Evolutionary conservation across 306 rosid species (phyloP), one percentile per base, ranked within the genome.

Genomic region (Fragaria vesca): DNA sequence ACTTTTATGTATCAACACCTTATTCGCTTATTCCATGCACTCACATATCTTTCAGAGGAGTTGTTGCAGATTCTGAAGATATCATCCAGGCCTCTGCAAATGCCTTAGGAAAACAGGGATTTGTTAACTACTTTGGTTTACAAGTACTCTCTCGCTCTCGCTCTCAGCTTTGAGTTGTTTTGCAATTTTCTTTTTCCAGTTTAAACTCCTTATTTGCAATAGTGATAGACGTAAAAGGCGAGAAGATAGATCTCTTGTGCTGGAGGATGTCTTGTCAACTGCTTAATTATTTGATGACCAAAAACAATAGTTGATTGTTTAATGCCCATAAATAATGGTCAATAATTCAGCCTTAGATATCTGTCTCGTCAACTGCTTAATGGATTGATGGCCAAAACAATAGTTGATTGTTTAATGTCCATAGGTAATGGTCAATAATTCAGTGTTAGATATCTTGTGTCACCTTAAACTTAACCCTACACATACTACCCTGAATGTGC

Each of bases 121-220:
- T 95, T 86, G 87, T 95, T 76, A 95, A 95, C 87, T 95, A 95
- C 90, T 95, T 91, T 79, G 99, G 99, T 80, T 87, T 95, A 80
- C 99, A 95, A 86, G 99, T 95, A 86, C 78, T 66, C 79, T 82
- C 83, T 81, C 54, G 57, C 79, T 82, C 83, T 79, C 47, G 57
- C 73, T 71, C 47, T 40, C 24, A 38, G 54, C 11, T 48, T 66
- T 12, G 32, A 5, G 26, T 52, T 32, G 16, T 71, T 21, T 47
- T 83, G 47, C 42, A 68, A 7, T 60, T 51, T 43, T 74, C 50
- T 30, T 32, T 61, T 78, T 52, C 40, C 43, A 51, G 62, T 40
- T 77, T 67, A 7, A 54, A 50, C 61, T 38, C 42, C 13, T 48
- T 47, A 38, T 20, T 68, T 43, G 62, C 24, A 65, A 34, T n/a